These are phyloP conservation scores for Tylopilus sp. DNA, from an alignment of 1,284 basidiomycete genomes.

Conservation along the genomic window DNA sequence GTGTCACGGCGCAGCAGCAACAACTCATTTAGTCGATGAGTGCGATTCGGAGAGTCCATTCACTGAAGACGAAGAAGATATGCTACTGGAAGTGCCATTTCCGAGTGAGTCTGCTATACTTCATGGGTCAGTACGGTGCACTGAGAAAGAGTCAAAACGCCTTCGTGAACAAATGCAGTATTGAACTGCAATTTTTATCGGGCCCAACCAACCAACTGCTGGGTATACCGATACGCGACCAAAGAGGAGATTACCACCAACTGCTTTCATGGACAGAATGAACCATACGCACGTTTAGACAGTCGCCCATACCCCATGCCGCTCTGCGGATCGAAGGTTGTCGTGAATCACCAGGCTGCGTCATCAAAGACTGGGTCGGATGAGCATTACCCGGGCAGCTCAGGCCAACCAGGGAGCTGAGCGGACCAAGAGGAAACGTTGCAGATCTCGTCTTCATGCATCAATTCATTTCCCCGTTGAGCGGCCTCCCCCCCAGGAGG, in stretches of 20 bases:
- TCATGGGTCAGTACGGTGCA: not conserved
- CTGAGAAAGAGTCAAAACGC: constrained; percentile 13
- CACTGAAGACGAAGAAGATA: constrained; percentile 20
- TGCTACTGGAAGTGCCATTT: constrained; percentile 18
- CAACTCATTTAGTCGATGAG: not conserved
- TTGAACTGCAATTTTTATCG: constrained; percentile 27
- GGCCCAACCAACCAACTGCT: constrained; percentile 11
- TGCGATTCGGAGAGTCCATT: constrained; percentile 4
- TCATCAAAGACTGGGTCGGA: constrained; percentile 8
- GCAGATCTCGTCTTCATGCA: not conserved
- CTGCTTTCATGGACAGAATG: constrained; percentile 20
- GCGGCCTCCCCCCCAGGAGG: not conserved
- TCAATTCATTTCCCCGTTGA: not conserved
- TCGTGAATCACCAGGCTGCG: constrained; percentile 6
- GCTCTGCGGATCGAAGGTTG: not conserved
- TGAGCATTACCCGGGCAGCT: not conserved
- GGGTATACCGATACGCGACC: constrained; percentile 34
- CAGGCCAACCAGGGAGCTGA: constrained; percentile 4
- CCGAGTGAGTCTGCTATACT: constrained; percentile 22
- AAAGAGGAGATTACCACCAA: constrained; percentile 29
- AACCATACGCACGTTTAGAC: constrained; percentile 8
- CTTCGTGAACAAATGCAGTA: constrained; percentile 10
- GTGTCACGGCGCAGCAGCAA: not conserved
- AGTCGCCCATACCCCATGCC: not conserved
- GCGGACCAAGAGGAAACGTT: not conserved